These are phyloP conservation scores for Taxillus chinensis DNA, from an alignment of 164 flowering plant species.

Conservation along the genomic window DNA sequence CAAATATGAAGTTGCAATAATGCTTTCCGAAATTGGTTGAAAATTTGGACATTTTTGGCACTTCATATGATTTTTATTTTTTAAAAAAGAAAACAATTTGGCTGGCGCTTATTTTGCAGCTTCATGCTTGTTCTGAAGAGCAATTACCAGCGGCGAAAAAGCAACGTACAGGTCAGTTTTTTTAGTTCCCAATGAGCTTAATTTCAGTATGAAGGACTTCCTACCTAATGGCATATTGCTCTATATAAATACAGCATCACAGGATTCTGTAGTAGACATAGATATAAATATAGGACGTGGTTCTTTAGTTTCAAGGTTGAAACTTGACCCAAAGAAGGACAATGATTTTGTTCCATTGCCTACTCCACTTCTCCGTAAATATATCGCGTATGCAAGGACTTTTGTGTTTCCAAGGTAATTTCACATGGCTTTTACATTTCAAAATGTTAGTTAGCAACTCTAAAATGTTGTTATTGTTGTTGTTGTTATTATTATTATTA, in stretches of 20 bases:
- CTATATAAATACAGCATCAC: slow-evolving; percentile 28
- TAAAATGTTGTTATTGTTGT: too few relatives aligned
- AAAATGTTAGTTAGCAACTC: neutral
- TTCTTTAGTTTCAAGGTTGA: slow-evolving; percentile 70
- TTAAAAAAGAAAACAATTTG: neutral
- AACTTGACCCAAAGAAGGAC: slow-evolving; percentile 64
- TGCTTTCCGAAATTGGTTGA: too few relatives aligned
- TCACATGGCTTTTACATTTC: slow-evolving; percentile 4
- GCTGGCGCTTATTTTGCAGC: slow-evolving; percentile 36
- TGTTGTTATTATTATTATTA: too few relatives aligned
- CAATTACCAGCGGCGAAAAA: slow-evolving; percentile 48
- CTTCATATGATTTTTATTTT: too few relatives aligned
- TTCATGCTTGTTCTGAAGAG: slow-evolving; percentile 72
- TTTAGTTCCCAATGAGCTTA: too few relatives aligned
- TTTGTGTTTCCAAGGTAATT: slow-evolving; percentile 77
- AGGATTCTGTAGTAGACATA: slow-evolving; percentile 19
- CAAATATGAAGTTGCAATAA: too few relatives aligned
- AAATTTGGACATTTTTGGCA: too few relatives aligned
- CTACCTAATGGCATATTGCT: neutral
- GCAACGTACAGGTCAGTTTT: slow-evolving; percentile 37
- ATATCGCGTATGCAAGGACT: slow-evolving; percentile 90
- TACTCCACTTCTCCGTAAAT: slow-evolving; percentile 81
- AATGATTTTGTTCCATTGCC: slow-evolving; percentile 76
- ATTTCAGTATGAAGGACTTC: neutral
- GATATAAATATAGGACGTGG: slow-evolving; percentile 29